Conservation (phyloP, 2,329 filamentous ascomycete genomes). For the Aureobasidium lini region DNA sequence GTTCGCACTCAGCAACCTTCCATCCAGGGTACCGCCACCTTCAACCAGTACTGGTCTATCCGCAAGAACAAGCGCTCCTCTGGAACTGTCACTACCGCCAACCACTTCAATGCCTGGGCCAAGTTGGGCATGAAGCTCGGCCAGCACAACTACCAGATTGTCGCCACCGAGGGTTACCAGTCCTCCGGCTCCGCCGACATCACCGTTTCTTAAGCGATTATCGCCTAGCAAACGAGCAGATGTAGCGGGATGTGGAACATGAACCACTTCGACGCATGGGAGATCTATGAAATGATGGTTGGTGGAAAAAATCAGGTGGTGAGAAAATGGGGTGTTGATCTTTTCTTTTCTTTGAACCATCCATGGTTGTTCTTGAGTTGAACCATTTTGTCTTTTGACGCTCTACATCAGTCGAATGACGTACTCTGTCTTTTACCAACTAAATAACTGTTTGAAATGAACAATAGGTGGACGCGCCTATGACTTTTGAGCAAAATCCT, state of each 20-base stretch:
- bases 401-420: too few species aligned
- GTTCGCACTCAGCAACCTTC: conserved; percentile 40
- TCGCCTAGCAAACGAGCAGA: not conserved
- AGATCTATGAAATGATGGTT: not conserved
- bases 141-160: conserved; percentile 44
- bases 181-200: conserved; percentile 27
- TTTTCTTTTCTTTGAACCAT: not conserved
- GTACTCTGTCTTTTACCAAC: too few species aligned
- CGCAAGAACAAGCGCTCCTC: conserved; percentile 42
- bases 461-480: too few species aligned
- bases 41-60: conserved; percentile 49
- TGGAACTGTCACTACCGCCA: conserved; percentile 43
- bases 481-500: too few species aligned
- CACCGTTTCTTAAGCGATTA: conserved; percentile 2
- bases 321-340: not conserved
- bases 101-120: conserved; percentile 50
- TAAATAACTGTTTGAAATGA: too few species aligned
- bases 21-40: conserved; percentile 47
- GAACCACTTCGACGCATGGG: too few species aligned
- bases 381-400: not conserved
- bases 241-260: not conserved
- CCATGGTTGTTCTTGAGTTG: not conserved
- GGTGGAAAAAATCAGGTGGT: not conserved
- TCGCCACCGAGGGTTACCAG: conserved; percentile 39
- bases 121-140: conserved; percentile 43